Conservation (phyloP, 768 basidiomycete species). For the Kwoniella bestiolae region DNA sequence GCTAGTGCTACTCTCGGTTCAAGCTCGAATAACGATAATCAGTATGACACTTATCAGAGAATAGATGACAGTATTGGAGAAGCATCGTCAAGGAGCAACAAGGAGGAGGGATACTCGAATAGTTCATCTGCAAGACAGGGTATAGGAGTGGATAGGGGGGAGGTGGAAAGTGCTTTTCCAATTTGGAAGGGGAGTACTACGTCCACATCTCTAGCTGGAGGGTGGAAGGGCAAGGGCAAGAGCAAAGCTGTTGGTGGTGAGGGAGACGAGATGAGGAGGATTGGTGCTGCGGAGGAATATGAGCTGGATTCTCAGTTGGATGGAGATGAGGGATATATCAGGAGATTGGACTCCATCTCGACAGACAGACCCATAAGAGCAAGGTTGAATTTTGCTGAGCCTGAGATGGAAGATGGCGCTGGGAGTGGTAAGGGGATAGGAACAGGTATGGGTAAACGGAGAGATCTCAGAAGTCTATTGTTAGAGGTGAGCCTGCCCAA, state of each 20-base stretch:
- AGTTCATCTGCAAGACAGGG: constrained; percentile 26
- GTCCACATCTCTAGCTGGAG: not conserved
- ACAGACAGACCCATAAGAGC: not conserved
- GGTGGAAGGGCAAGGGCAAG: constrained; percentile 3
- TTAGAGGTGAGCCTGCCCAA: constrained; percentile 43
- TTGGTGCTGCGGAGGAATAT: not conserved
- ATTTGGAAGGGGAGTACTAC: constrained; percentile 10
- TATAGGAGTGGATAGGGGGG: constrained; percentile 26
- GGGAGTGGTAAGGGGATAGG: not conserved
- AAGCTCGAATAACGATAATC: constrained; percentile 2
- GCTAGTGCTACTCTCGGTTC: constrained; percentile 25
- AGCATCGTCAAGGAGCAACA: not conserved
- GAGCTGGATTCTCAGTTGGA: not conserved
- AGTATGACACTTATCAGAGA: not conserved
- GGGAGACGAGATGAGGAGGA: not conserved
- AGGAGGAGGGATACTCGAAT: constrained; percentile 6
- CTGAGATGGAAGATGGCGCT: constrained; percentile 18
- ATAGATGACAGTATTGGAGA: not conserved
- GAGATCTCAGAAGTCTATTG: constrained; percentile 46
- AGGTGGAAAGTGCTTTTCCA: constrained; percentile 10
- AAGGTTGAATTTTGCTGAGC: constrained; percentile 11
- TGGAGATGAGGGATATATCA: constrained; percentile 4
- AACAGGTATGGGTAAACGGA: constrained; percentile 7
- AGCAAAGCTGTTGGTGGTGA: too few species aligned
- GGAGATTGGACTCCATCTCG: not conserved